phyloP scores from a whole-genome alignment of 805 yeast genomes.

The Brettanomyces anomalus region DNA sequence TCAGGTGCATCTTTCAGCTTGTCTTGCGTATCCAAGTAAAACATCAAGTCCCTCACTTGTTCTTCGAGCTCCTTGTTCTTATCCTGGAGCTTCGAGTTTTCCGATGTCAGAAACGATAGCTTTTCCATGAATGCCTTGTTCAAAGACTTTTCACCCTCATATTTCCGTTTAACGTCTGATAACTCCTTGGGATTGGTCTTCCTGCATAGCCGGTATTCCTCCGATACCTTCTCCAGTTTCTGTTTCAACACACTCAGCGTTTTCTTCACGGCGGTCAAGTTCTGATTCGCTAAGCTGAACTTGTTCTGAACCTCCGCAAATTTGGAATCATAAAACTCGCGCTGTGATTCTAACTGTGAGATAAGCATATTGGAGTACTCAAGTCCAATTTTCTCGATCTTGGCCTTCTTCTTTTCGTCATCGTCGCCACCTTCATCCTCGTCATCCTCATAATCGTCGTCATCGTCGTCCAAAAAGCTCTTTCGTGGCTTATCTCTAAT shows the following conservation, averaged over 20 bases:
- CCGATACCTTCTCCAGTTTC: constrained; percentile 2
- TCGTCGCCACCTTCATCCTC: constrained; percentile 1
- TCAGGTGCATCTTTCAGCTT: constrained; percentile 64
- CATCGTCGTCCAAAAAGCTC: neutral
- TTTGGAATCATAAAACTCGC: constrained; percentile 67
- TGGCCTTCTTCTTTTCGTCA: constrained; percentile 25
- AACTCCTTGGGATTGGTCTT: constrained; percentile 13
- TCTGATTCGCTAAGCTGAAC: constrained; percentile 11
- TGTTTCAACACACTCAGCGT: constrained; percentile 8
- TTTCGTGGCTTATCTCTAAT: constrained; percentile 19
- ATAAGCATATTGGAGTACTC: constrained; percentile 76
- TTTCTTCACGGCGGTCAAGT: constrained; percentile 23
- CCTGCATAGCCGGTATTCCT: constrained; percentile 6
- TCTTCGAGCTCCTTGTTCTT: constrained; percentile 46
- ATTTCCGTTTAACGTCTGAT: constrained; percentile 18
- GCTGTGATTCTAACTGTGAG: constrained; percentile 76
- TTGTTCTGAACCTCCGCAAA: constrained; percentile 24
- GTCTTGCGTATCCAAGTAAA: constrained; percentile 62
- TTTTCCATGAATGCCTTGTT: constrained; percentile 32
- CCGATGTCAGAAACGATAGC: constrained; percentile 26
- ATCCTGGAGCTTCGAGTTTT: constrained; percentile 26
- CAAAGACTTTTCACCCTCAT: constrained; percentile 39
- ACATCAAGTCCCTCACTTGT: constrained; percentile 72
- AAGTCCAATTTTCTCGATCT: constrained; percentile 49
- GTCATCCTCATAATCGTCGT: neutral